Evolutionary conservation across 176 grass and related monocot genomes (phyloP).

Genomic region (Thinopyrum elongatum): DNA sequence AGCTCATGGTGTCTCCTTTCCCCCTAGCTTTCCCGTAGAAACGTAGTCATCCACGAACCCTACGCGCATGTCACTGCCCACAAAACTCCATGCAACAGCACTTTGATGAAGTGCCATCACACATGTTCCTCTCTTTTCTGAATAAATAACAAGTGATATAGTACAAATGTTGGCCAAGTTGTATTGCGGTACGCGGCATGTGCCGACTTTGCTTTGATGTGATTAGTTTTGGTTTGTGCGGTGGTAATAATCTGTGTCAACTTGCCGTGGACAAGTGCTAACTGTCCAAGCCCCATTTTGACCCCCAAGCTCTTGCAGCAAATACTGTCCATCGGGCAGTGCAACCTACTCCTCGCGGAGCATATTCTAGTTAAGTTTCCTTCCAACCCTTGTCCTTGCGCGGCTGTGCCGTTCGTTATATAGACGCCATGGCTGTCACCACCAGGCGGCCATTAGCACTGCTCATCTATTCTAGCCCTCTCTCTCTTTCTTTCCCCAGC

Average conservation of each 20-base stretch:
- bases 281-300: constrained; percentile 28
- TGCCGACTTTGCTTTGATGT: constrained; percentile 6
- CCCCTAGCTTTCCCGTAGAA: constrained; percentile 16
- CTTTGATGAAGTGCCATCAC: not conserved
- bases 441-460: not conserved
- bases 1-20: not conserved
- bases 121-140: not conserved
- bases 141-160: not conserved
- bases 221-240: not conserved
- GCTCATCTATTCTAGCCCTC: not conserved
- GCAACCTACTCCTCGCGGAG: constrained; percentile 31
- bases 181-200: not conserved
- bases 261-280: constrained; percentile 30
- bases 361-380: not conserved
- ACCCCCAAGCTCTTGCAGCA: not conserved
- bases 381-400: not conserved
- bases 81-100: not conserved
- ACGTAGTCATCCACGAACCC: constrained; percentile 16
- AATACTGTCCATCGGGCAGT: constrained; percentile 40
- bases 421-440: constrained; percentile 31
- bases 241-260: not conserved
- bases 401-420: constrained; percentile 41
- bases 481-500: not conserved
- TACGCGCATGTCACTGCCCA: constrained; percentile 3
- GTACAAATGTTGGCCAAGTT: not conserved